Evolutionary conservation across 2,329 filamentous ascomycete species (phyloP).

Genomic region (Plectosphaerella plurivora): DNA sequence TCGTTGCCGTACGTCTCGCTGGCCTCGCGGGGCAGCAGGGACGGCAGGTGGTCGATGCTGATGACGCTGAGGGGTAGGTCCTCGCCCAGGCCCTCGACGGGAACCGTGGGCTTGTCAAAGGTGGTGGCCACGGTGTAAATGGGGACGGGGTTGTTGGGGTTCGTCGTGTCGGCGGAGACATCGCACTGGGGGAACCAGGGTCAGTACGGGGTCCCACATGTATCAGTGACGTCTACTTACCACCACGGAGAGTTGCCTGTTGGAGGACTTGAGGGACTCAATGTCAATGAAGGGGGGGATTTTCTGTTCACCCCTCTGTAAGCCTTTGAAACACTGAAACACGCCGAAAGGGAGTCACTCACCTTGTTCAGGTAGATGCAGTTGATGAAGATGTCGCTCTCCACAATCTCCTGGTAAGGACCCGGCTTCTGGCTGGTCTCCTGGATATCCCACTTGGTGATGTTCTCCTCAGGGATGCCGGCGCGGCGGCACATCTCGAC

Average conservation of each 20-base stretch:
- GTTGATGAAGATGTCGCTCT: constrained; percentile 76
- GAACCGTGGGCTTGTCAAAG: constrained; percentile 82
- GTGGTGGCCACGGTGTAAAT: constrained; percentile 83
- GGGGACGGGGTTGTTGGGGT: constrained; percentile 67
- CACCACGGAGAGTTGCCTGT: constrained; percentile 74
- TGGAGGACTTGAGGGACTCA: constrained; percentile 61
- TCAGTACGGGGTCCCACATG: background rate
- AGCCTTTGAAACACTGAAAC: too few relatives aligned
- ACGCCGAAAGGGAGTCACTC: too few relatives aligned
- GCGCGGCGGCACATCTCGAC: constrained; percentile 73
- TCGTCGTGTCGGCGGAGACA: constrained; percentile 64
- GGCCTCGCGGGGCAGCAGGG: constrained; percentile 78
- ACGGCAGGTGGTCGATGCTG: constrained; percentile 81
- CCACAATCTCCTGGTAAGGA: constrained; percentile 73
- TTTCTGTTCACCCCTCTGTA: too few relatives aligned
- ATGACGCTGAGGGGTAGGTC: constrained; percentile 70
- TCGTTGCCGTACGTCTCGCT: constrained; percentile 80
- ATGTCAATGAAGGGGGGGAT: constrained; percentile 71
- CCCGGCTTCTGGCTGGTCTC: constrained; percentile 70
- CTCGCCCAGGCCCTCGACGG: constrained; percentile 57
- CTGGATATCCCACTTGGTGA: constrained; percentile 64
- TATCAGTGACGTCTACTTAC: background rate
- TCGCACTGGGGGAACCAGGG: background rate
- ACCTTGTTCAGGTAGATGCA: constrained; percentile 74
- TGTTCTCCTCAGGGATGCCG: constrained; percentile 64